Percentiles rank a stretch among this genome's conserved stretches.
phyloP scores from a whole-genome alignment of 371 early-diverging fungal genomes.

The Mucor plumbeus region DNA sequence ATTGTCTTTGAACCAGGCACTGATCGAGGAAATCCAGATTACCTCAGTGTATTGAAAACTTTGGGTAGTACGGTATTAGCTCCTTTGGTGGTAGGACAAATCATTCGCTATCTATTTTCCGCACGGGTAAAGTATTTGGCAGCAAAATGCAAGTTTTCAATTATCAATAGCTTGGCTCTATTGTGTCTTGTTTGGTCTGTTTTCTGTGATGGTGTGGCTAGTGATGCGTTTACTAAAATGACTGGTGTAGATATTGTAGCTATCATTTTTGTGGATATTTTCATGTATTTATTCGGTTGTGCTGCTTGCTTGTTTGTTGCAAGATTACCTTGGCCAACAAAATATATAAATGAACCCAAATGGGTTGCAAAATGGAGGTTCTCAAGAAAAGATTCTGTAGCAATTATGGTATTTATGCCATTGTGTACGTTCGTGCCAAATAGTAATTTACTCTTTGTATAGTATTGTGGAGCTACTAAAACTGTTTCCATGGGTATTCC shows the following conservation, averaged over 20 bases:
- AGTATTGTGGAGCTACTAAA: constrained; percentile 78
- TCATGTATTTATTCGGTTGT: constrained; percentile 56
- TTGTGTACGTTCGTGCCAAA: not conserved
- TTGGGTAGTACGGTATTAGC: constrained; percentile 68
- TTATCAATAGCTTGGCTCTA: constrained; percentile 64
- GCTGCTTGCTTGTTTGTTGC: constrained; percentile 43
- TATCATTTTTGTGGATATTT: constrained; percentile 59
- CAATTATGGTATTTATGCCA: constrained; percentile 50
- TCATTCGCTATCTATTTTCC: constrained; percentile 62
- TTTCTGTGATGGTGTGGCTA: constrained; percentile 75
- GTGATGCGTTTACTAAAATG: constrained; percentile 55
- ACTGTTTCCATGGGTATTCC: constrained; percentile 81
- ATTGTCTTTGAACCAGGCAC: constrained; percentile 52
- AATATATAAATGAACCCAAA: constrained; percentile 18
- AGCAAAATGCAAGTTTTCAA: constrained; percentile 56
- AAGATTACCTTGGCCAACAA: constrained; percentile 47
- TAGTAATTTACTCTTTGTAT: not conserved
- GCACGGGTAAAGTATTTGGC: constrained; percentile 53
- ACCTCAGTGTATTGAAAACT: constrained; percentile 55
- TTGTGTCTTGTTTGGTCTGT: constrained; percentile 75
- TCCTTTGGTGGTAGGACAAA: constrained; percentile 71
- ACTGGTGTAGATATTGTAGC: constrained; percentile 62
- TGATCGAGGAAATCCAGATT: constrained; percentile 53
- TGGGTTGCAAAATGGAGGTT: constrained; percentile 48
- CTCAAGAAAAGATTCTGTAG: constrained; percentile 54